Percentiles rank a stretch among this genome's conserved stretches.
Conservation (phyloP, 108 stramenopile species). For the Asterionellopsis glacialis region DNA sequence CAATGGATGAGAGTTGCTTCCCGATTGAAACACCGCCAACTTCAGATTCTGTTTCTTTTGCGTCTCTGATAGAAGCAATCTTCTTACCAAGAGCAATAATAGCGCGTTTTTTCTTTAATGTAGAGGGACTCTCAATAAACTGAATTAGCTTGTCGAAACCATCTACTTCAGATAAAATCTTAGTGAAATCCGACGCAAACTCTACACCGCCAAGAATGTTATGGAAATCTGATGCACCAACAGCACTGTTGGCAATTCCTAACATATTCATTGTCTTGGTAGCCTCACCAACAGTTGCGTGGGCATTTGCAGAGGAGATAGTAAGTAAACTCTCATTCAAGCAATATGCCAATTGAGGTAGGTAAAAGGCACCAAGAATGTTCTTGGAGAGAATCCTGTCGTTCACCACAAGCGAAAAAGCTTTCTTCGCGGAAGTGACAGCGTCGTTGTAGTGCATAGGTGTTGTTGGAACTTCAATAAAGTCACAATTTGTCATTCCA, state of each 20-base stretch:
- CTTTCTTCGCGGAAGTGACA: neutral
- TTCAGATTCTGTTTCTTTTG: neutral
- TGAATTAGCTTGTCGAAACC: constrained; percentile 17
- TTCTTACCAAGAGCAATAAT: constrained; percentile 10
- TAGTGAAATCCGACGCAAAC: constrained; percentile 22
- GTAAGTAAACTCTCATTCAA: constrained; percentile 16
- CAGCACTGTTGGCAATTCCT: constrained; percentile 9
- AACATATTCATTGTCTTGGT: constrained; percentile 28
- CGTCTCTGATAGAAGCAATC: constrained; percentile 6
- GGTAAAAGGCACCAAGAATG: constrained; percentile 19
- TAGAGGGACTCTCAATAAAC: constrained; percentile 15
- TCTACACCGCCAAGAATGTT: constrained; percentile 17
- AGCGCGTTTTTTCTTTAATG: constrained; percentile 8
- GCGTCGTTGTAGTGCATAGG: constrained; percentile 24
- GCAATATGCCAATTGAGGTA: constrained; percentile 16
- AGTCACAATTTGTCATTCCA: constrained; percentile 12
- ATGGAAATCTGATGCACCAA: constrained; percentile 16
- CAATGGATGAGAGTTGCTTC: too few relatives aligned
- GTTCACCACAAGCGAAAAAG: constrained; percentile 12
- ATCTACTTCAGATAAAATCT: constrained; percentile 19
- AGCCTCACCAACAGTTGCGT: constrained; percentile 18
- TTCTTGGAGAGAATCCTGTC: constrained; percentile 16
- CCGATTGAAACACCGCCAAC: too few relatives aligned
- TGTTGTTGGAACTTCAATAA: constrained; percentile 25
- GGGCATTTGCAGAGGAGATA: constrained; percentile 14